Evolutionary conservation across 768 basidiomycete species (phyloP), one percentile per base, ranked within the genome.

Genomic region (Lentinula edodes): DNA sequence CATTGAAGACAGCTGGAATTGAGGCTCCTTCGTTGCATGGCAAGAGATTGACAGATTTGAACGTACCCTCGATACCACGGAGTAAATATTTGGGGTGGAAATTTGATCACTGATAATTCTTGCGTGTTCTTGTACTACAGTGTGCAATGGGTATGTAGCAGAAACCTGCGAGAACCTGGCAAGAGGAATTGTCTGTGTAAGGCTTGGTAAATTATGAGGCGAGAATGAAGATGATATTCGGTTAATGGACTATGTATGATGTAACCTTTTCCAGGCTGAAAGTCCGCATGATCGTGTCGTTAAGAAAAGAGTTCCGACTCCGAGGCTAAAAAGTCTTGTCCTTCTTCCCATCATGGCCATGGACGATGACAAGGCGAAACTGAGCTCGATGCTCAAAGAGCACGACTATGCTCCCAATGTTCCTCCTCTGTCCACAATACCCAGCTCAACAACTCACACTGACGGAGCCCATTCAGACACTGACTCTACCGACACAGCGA

Each of bases 401-500:
- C 67, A 68, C 39, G 68, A 72, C 45, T 67, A 67, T 63, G 65
- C 62, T 28, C 64, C 67, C 39, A 52, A 61, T 65, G 65, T 52
- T 20, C n/a, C 36, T 7, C 23, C 67, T 52, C 46, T 63, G 1
- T 65, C 63, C 53, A 61, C 62, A 38, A 64, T 63, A 18, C 63
- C 62, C 32, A 59, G 61, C 35, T 52, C 63, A 1, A 64, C 23
- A 6, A 18, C 63, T 34, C 34, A 42, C 20, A 71, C 73, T 6
- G 78, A 78, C 52, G 34, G 16, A 36, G 18, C 20, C 20, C 53
- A 54, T 54, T 73, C 78, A 6, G 79, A 79, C 58, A 75, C 75
- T 6, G 78, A 79, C 52, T 73, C 78, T 9, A 78, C 77, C 55
- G 75, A 74, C 20, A 77, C 83, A n/a, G 79, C 76, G 32, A 87